Evolutionary conservation across 2,329 filamentous ascomycete species (phyloP).

Genomic region (Arthrobotrys sphaeroides): DNA sequence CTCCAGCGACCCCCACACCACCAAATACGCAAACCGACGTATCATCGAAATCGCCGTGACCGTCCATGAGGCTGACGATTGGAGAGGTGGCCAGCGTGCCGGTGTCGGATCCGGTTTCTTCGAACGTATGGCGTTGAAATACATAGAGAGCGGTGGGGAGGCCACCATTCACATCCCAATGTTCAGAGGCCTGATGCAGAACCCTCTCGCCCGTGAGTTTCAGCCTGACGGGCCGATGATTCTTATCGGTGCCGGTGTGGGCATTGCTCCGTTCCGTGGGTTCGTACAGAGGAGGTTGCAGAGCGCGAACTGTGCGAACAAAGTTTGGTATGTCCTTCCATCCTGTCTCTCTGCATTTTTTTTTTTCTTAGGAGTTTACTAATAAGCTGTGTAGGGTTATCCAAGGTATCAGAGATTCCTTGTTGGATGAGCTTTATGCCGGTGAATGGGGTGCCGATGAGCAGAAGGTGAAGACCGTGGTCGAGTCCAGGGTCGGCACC

Average conservation of each 20-base stretch:
- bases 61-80: conserved; percentile 85
- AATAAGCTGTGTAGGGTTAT: conserved; percentile 67
- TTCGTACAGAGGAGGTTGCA: conserved; percentile 94
- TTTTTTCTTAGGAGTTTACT: neutral
- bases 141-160: conserved; percentile 5
- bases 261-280: conserved; percentile 95
- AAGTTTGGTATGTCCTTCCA: conserved; percentile 74
- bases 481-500: conserved; percentile 78
- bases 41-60: conserved; percentile 97
- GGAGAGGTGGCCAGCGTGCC: conserved; percentile 75
- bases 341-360: neutral
- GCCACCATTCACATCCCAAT: conserved; percentile 82
- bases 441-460: conserved; percentile 97
- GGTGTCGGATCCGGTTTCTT: conserved; percentile 94
- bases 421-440: conserved; percentile 94
- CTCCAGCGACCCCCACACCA: conserved; percentile 91
- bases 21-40: conserved; percentile 74
- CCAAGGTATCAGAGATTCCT: conserved; percentile 90
- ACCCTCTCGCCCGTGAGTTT: conserved; percentile 91
- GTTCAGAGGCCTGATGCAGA: conserved; percentile 98
- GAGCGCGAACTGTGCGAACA: conserved; percentile 95
- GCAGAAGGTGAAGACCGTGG: conserved; percentile 82
- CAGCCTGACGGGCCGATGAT: conserved; percentile 96
- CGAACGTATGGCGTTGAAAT: conserved; percentile 75
- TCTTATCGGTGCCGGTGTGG: conserved; percentile 93